Base-by-base conservation (phyloP, 805 yeast genomes). In the Gaillardinia entomophila region DNA sequence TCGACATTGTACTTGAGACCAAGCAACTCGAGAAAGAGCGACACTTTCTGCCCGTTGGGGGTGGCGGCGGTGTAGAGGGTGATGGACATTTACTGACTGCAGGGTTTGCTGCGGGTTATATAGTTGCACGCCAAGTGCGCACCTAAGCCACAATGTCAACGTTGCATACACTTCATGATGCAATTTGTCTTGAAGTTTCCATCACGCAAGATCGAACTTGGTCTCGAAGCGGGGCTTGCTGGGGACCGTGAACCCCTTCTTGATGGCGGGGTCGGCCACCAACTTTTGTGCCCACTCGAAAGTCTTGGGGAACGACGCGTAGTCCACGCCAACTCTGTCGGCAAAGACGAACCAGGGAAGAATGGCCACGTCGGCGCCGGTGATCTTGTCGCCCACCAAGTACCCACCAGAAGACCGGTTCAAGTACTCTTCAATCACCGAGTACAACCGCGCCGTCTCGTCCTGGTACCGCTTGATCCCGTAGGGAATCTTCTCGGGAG, bases 311-410 rank as follows among this genome's bases (percentile, higher is more conserved):
- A 19, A 19, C 6, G 8, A 6, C 0, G 47, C 43, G 12, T 62
- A 26, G 31, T 62, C 68, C 33, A 69, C 53, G 2, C 47, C 50
- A 37, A 47, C 16, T 8, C 18, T 31, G 3, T 12, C 30, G 6
- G 42, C 26, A 7, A 26, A 13, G 12, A 24, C 26, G 19, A 53
- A 57, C 82, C 82, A 76, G 2, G 74, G 66, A 38, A 55, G 63
- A 4, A 65, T 50, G 8, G 66, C 62, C 28, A 77, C 52, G 51
- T 82, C 90, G 4, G 83, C 83, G 41, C 75, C 66, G 11, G 78
- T 62, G 30, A 78, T 46, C 32, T 71, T 74, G 40, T 73, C 73
- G 27, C 84, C 82, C 32, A 77, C 84, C 16, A 79, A 56, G 55
- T 57, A 82, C 13, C 32, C 36, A 4, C 53, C 51, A 2, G 80